Evolutionary conservation across 2,329 filamentous ascomycete species (phyloP).

Genomic region (Fusarium nurragi): DNA sequence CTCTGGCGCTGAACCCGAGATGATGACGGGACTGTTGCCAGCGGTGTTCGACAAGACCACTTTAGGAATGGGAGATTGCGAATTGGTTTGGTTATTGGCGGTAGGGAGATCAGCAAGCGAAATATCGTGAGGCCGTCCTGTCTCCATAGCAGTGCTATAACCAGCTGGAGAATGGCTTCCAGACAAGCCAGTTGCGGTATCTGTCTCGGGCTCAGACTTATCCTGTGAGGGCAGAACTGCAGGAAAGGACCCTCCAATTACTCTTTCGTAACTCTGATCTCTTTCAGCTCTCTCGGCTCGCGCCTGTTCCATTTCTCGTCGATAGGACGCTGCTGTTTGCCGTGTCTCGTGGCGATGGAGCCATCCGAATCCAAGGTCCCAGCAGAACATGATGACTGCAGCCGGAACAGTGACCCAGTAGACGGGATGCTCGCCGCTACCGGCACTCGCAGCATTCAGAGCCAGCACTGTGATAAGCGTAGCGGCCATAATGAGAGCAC

Average conservation of each 20-base stretch:
- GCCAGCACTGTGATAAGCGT: slow-evolving; percentile 73
- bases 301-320: slow-evolving; percentile 44
- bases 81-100: rapidly evolving
- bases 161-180: neutral
- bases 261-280: neutral
- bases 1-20: slow-evolving; percentile 5
- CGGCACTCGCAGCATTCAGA: slow-evolving; percentile 69
- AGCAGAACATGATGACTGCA: slow-evolving; percentile 73
- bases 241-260: neutral
- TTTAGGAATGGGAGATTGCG: neutral
- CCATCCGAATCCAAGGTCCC: slow-evolving; percentile 74
- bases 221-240: neutral
- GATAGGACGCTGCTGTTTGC: slow-evolving; percentile 66
- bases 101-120: neutral
- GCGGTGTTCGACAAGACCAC: slow-evolving; percentile 3
- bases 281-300: slow-evolving; percentile 24
- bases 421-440: slow-evolving; percentile 63
- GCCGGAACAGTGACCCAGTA: slow-evolving; percentile 76
- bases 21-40: slow-evolving; percentile 6
- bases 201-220: neutral
- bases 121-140: neutral
- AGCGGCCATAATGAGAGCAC: slow-evolving; percentile 71
- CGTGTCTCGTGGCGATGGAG: slow-evolving; percentile 69
- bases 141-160: neutral
- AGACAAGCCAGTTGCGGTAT: neutral